Conservation (phyloP, 805 yeast species). For the Kodamaea nitidulidarum region DNA sequence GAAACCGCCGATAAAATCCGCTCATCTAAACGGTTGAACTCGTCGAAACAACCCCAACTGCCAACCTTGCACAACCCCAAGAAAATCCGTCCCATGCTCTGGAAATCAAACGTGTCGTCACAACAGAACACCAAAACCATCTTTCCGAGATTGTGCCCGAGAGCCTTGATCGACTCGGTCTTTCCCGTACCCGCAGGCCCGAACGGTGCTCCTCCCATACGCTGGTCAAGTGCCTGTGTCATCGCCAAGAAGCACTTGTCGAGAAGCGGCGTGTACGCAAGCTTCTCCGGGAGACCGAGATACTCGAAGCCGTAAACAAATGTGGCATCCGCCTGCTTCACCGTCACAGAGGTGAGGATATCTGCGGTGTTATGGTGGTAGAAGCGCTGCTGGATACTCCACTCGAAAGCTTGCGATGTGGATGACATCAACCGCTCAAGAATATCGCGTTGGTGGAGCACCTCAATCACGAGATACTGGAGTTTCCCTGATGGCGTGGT, state of each 20-base stretch:
- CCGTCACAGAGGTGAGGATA: conserved; percentile 30
- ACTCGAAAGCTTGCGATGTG: conserved; percentile 23
- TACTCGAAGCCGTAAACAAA: conserved; percentile 78
- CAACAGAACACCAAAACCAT: conserved; percentile 86
- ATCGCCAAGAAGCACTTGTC: conserved; percentile 61
- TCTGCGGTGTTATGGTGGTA: conserved; percentile 30
- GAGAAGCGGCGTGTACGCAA: conserved; percentile 74
- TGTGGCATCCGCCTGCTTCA: conserved; percentile 50
- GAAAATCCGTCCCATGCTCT: conserved; percentile 71
- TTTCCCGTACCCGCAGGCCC: conserved; percentile 99
- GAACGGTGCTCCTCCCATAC: conserved; percentile 82
- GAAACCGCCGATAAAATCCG: conserved; percentile 80
- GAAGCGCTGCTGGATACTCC: conserved; percentile 55
- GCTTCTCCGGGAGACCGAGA: conserved; percentile 64
- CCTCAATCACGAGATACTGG: conserved; percentile 64
- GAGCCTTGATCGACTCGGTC: conserved; percentile 83
- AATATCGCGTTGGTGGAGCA: conserved; percentile 51
- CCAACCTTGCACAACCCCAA: conserved; percentile 79
- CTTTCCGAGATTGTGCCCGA: conserved; percentile 75
- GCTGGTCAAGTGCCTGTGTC: conserved; percentile 69
- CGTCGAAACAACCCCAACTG: conserved; percentile 96
- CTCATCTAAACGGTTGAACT: conserved; percentile 76
- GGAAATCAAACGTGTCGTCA: conserved; percentile 83
- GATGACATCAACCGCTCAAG: conserved; percentile 15
- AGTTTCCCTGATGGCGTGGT: conserved; percentile 23